Base-by-base conservation (phyloP, 2,329 filamentous ascomycete genomes). In the Ophiocordyceps unilateralis region DNA sequence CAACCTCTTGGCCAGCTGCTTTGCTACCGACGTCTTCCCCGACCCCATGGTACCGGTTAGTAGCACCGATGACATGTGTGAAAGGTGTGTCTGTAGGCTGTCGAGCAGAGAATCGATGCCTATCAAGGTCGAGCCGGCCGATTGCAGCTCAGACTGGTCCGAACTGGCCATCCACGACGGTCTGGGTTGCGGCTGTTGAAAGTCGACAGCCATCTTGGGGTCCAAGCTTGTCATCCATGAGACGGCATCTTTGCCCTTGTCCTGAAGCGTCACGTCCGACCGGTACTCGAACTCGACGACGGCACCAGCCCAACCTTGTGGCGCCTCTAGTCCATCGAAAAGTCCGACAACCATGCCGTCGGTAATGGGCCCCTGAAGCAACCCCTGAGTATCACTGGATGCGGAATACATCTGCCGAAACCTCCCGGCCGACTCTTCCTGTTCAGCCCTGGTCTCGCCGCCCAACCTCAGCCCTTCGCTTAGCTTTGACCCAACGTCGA, bases 11-110 rank as follows among this genome's bases (percentile, higher is more conserved):
- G 82, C 85, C 23, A 96, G 63, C 22, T 85, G 68, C 47, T 83
- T 82, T 4, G 83, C 76, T 23, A 95, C 73, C 0, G 79, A 78
- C 2, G 85, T 87, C 63, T 98, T 98, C 22, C 91, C 91, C 20
- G 88, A 81, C 0, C 91, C 91, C 49, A 94, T 75, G 1, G 83
- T 85, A 34, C 91, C 91, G 0, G 87, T 93, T 38, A 98, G 62
- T 21, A 98, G 68, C 1, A 95, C 83, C 0, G 91, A 96, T 0
- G 89, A 95, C 49, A 84, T 76, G 51, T 93, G 83, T 1, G 80
- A 76, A 4, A 98, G 66, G 51, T 93, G 83, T 2, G 76, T 79
- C 46, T 81, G 69, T 19, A 93, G 68, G 50, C 85, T 78, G 6
- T 73, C 68, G 23, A 94, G 71, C 0, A 93, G 65, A 2, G 71